Base-by-base conservation (phyloP, 2,329 filamentous ascomycete genomes). In the Fusarium solani-melongenae region DNA sequence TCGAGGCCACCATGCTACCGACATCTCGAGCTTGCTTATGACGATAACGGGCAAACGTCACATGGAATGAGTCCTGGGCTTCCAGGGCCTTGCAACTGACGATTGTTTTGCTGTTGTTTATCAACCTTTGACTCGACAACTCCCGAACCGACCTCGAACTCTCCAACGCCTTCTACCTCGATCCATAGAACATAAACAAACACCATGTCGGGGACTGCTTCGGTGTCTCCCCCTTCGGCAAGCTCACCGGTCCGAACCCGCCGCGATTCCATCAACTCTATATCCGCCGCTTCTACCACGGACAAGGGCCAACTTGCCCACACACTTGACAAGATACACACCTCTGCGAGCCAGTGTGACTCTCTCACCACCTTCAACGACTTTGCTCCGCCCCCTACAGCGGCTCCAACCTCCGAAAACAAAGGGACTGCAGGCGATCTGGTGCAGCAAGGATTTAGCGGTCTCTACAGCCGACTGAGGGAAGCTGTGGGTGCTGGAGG, bases 311-410 rank as follows among this genome's bases (percentile, higher is more conserved):
- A 93, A 66, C 87, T 96, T 39, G 91, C 93, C 36, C 90, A 94
- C 71, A 90, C 92, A 20, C 90, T 98, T 69, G 93, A 97, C 82
- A 92, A 94, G 77, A 98, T 98, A 75, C 96, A 98, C 82, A 94
- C 88, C 59, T 92, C 93, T 7, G 95, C 95, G n/a, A 97, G 93
- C 79, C 93, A 94, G 80, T 93, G 93, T 36, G 93, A 93, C 71
- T 90, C 91, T 36, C 87, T 98, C 56, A 98, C 96, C 3, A 97
- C 95, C 10, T 98, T 98, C 83, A 97, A 97, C 83, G 95, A 98
- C 79, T 95, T 97, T 78, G 93, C 93, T 1, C 91, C 92, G 1
- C 91, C 92, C 6, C 91, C 93, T 0, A 85, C 87, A 3, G 86
- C 88, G 1, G 84, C 89, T 2, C 85, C 88, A 2, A 83, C 86